Evolutionary conservation across 2,329 filamentous ascomycete species (phyloP).

Genomic region (Apiospora hydei): DNA sequence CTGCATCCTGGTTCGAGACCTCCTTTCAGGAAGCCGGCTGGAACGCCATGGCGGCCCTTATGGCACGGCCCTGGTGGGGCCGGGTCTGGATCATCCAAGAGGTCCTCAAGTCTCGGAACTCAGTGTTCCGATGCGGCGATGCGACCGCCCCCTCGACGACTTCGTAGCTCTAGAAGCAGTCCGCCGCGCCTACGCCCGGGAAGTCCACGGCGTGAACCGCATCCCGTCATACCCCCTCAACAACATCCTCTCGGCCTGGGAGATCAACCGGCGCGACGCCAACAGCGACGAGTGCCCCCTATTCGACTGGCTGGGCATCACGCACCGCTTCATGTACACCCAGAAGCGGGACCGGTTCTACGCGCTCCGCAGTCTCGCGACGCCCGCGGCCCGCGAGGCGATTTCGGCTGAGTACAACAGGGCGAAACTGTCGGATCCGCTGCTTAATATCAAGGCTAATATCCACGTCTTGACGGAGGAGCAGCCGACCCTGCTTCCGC

Average conservation of each 20-base stretch:
- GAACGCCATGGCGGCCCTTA: neutral
- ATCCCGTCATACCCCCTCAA: neutral
- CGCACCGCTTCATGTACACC: neutral
- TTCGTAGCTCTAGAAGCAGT: neutral
- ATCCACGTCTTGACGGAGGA: neutral
- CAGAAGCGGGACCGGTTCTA: constrained; percentile 9
- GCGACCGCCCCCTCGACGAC: neutral
- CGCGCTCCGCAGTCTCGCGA: neutral
- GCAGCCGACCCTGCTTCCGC: neutral
- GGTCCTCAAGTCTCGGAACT: neutral
- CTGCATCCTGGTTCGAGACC: neutral
- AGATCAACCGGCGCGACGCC: neutral
- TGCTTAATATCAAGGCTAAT: neutral
- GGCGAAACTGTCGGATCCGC: neutral
- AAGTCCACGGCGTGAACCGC: neutral
- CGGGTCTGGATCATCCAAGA: constrained; percentile 20
- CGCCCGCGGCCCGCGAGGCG: neutral
- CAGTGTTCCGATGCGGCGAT: neutral
- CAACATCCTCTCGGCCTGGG: constrained; percentile 9
- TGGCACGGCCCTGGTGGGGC: constrained; percentile 6
- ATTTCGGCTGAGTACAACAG: neutral
- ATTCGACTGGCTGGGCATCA: neutral
- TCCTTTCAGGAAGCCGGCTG: neutral
- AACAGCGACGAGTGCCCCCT: neutral
- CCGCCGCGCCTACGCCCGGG: neutral